Conservation (phyloP, 164 flowering plant genomes). For the Litsea cubeba region DNA sequence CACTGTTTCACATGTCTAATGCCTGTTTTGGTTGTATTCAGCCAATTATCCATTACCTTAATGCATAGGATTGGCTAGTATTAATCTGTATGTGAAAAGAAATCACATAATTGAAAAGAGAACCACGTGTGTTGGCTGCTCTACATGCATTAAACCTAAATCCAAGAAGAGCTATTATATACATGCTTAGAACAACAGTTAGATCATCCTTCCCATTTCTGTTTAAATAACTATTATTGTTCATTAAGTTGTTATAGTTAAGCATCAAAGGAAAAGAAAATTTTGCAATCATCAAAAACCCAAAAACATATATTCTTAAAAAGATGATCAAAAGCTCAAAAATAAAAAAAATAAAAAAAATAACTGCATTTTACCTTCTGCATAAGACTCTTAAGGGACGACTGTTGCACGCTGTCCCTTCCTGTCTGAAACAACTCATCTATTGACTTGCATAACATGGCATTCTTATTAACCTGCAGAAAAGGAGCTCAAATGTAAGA, state of each 20-base stretch:
- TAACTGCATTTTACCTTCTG: slow-evolving; percentile 40
- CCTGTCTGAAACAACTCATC: slow-evolving; percentile 70
- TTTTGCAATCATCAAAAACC: neutral
- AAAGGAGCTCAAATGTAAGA: neutral
- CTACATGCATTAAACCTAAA: too few species aligned
- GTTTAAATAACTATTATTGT: too few species aligned
- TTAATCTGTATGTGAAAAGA: too few species aligned
- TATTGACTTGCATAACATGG: slow-evolving; percentile 58
- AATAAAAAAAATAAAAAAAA: neutral
- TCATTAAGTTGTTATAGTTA: neutral
- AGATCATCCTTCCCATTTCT: neutral
- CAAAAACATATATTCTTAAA: neutral
- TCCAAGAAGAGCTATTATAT: too few species aligned
- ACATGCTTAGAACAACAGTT: too few species aligned
- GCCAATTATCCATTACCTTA: too few species aligned
- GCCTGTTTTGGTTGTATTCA: too few species aligned
- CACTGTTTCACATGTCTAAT: too few species aligned
- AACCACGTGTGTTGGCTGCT: too few species aligned
- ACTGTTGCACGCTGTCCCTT: slow-evolving; percentile 37
- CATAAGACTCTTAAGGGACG: slow-evolving; percentile 47
- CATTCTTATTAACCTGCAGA: slow-evolving; percentile 78
- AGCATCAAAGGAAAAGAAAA: neutral
- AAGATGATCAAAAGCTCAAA: neutral
- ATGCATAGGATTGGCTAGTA: too few species aligned
- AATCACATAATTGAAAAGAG: too few species aligned